Conservation (phyloP, 371 early-diverging fungal species). For the Syncephalastrum racemosum region DNA sequence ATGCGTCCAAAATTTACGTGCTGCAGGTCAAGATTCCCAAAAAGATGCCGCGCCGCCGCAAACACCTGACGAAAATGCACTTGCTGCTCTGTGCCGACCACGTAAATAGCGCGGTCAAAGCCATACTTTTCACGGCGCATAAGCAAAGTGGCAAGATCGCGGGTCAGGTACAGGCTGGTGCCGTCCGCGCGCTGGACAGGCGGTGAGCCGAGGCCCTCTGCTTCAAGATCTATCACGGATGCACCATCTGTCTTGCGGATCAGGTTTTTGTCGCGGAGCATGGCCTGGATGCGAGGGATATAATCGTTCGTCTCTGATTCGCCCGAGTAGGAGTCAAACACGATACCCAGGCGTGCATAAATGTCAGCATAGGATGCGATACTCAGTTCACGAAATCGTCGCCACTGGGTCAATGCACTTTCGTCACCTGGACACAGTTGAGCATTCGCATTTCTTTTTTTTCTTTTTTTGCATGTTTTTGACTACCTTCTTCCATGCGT, state of each 20-base stretch:
- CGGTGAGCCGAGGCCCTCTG: slow-evolving; percentile 73
- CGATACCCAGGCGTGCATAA: slow-evolving; percentile 85
- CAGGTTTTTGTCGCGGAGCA: slow-evolving; percentile 42
- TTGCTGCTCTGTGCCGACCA: slow-evolving; percentile 91
- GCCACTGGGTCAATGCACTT: slow-evolving; percentile 77
- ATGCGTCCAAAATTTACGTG: slow-evolving; percentile 97
- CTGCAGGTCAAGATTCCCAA: slow-evolving; percentile 40
- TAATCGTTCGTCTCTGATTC: slow-evolving; percentile 87
- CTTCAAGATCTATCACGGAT: slow-evolving; percentile 69
- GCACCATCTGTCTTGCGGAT: slow-evolving; percentile 60
- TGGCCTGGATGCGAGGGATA: slow-evolving; percentile 69
- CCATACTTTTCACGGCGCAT: slow-evolving; percentile 77
- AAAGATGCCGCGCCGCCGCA: slow-evolving; percentile 76
- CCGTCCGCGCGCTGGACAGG: slow-evolving; percentile 89
- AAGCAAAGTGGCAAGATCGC: slow-evolving; percentile 93
- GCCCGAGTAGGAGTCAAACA: slow-evolving; percentile 96
- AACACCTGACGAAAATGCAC: slow-evolving; percentile 93
- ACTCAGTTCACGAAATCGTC: slow-evolving; percentile 80
- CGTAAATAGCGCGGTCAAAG: slow-evolving; percentile 89
- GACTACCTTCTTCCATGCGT: slow-evolving; percentile 86
- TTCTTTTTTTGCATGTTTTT: background rate
- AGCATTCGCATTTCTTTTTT: too few species aligned
- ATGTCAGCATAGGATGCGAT: slow-evolving; percentile 87
- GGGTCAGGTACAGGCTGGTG: slow-evolving; percentile 92
- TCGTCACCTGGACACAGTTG: slow-evolving; percentile 44